Conservation (phyloP, 2,329 filamentous ascomycete genomes). For the Aspergillus aculeatinus region DNA sequence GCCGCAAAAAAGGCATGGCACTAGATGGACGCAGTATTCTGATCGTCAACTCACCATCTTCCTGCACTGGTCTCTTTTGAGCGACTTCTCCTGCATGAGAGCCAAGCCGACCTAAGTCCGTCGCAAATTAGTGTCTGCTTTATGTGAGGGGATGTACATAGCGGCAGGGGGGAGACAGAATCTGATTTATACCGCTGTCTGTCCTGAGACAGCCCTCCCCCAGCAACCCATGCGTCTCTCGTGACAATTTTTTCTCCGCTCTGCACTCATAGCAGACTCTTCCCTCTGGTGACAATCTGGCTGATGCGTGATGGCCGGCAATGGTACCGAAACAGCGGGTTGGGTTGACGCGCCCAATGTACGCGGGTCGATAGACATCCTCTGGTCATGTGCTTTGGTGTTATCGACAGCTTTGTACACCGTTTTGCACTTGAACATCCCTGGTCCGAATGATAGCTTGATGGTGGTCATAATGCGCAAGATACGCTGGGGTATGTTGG, state of each 20-base stretch:
- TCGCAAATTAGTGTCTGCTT: neutral
- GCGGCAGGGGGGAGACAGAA: neutral
- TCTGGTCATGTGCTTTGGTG: constrained; percentile 2
- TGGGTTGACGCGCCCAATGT: constrained; percentile 1
- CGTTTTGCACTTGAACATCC: constrained; percentile 5
- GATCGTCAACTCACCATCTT: neutral
- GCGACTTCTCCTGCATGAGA: neutral
- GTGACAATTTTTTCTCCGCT: neutral
- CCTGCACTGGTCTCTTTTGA: neutral
- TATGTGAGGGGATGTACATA: neutral
- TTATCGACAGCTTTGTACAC: constrained; percentile 3
- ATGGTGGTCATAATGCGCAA: neutral
- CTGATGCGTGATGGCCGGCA: neutral
- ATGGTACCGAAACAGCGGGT: neutral
- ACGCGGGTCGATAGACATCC: constrained; percentile 5
- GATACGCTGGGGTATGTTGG: constrained; percentile 4
- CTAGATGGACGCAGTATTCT: neutral
- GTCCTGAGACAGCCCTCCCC: neutral
- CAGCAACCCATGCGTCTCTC: neutral
- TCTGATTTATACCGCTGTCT: neutral
- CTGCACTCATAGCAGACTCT: neutral
- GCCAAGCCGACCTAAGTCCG: neutral
- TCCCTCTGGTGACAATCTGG: neutral
- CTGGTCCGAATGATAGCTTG: neutral
- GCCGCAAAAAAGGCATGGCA: neutral